Conservation (phyloP, 176 grass and related monocot genomes). For the Lolium multiflorum region DNA sequence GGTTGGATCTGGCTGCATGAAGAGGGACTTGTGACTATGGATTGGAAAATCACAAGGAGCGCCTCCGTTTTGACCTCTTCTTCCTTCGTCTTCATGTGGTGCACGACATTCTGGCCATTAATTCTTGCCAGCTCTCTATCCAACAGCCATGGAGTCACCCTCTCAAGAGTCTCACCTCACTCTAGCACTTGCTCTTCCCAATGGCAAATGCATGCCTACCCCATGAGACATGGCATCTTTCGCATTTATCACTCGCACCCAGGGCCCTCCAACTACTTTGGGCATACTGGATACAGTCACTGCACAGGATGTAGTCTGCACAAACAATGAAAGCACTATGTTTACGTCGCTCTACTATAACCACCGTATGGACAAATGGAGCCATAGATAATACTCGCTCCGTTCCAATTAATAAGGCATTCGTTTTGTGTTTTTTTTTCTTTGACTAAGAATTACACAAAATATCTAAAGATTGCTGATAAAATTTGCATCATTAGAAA, state of each 20-base stretch:
- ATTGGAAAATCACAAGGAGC: slow-evolving; percentile 33
- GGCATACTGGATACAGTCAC: slow-evolving; percentile 17
- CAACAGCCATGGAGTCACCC: slow-evolving; percentile 6
- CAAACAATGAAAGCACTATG: no score
- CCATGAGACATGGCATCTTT: slow-evolving; percentile 35
- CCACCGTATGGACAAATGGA: no score
- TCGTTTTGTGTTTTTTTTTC: no score
- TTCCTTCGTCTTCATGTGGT: slow-evolving; percentile 46
- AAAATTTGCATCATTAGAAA: no score
- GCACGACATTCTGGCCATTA: slow-evolving; percentile 39
- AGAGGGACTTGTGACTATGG: slow-evolving; percentile 21
- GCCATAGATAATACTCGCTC: no score
- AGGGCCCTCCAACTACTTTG: slow-evolving; percentile 18
- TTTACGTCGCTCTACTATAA: no score
- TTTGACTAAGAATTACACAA: no score
- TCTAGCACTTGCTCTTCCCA: slow-evolving; percentile 12
- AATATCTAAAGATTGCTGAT: no score
- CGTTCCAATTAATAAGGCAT: no score
- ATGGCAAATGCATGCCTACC: slow-evolving; percentile 40
- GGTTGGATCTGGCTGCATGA: slow-evolving; percentile 27
- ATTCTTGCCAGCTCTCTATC: slow-evolving; percentile 41
- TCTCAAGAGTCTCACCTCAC: slow-evolving; percentile 23
- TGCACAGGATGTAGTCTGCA: neutral
- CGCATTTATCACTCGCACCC: slow-evolving; percentile 25
- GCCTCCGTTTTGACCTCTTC: neutral